Conservation (phyloP, 2,329 filamentous ascomycete genomes). For the Aspergillus jensenii region DNA sequence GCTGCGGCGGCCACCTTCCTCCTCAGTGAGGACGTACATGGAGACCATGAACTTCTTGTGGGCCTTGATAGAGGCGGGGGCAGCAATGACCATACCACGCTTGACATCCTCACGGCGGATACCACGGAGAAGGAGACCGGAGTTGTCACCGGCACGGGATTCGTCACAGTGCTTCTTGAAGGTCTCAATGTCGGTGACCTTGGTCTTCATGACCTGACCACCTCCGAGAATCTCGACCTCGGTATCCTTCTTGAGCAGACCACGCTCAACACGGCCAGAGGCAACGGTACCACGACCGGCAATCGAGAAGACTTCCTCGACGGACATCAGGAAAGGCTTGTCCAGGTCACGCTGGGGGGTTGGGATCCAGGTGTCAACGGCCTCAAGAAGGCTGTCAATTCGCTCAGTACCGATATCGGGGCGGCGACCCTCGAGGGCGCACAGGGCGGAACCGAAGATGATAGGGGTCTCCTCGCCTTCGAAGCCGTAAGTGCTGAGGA, state of each 20-base stretch:
- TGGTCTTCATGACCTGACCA: slow-evolving; percentile 85
- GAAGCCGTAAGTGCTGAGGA: slow-evolving; percentile 88
- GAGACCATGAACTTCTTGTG: slow-evolving; percentile 91
- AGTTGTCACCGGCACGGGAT: slow-evolving; percentile 96
- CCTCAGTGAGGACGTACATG: slow-evolving; percentile 96
- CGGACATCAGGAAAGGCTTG: slow-evolving; percentile 98
- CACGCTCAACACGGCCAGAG: slow-evolving; percentile 96
- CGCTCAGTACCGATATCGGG: slow-evolving; percentile 83
- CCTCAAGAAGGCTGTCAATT: slow-evolving; percentile 87
- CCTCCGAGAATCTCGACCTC: slow-evolving; percentile 96
- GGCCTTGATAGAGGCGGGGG: slow-evolving; percentile 80
- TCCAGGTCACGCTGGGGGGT: slow-evolving; percentile 91
- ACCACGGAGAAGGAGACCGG: slow-evolving; percentile 92
- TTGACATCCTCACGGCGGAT: slow-evolving; percentile 91
- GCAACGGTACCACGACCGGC: slow-evolving; percentile 93
- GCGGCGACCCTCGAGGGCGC: slow-evolving; percentile 82
- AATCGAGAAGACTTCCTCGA: slow-evolving; percentile 91
- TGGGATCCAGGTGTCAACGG: slow-evolving; percentile 94
- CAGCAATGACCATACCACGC: slow-evolving; percentile 90
- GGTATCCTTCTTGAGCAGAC: slow-evolving; percentile 85
- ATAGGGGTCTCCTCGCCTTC: slow-evolving; percentile 98
- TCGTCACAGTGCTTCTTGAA: slow-evolving; percentile 99
- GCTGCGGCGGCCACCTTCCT: slow-evolving; percentile 95
- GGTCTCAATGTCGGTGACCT: slow-evolving; percentile 99
- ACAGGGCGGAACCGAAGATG: slow-evolving; percentile 93